Conservation (phyloP, 1,284 basidiomycete species). For the Cryptococcus maquisensis region DNA sequence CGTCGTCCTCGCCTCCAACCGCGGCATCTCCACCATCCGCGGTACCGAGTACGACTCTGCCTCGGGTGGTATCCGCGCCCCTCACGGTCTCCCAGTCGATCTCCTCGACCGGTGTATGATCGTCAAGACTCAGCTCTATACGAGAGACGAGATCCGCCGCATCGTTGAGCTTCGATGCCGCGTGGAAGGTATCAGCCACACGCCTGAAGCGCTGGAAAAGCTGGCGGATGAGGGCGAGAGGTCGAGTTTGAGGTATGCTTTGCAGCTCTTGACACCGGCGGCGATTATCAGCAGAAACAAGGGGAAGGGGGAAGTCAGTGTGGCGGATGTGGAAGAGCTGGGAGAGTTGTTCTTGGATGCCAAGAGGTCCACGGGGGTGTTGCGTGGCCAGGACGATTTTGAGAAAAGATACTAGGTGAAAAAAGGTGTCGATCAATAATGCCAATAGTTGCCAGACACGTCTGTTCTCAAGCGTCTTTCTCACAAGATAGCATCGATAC, state of each 20-base stretch:
- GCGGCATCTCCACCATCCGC: conserved; percentile 84
- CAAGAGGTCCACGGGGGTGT: conserved; percentile 53
- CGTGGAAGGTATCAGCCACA: conserved; percentile 78
- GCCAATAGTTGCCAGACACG: background rate
- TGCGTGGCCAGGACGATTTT: conserved; percentile 32
- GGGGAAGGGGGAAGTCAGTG: conserved; percentile 73
- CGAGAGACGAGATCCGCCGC: conserved; percentile 76
- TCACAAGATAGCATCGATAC: too few species aligned
- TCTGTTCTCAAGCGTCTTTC: too few species aligned
- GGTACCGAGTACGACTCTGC: conserved; percentile 64
- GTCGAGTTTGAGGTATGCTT: conserved; percentile 83
- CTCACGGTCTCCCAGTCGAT: conserved; percentile 93
- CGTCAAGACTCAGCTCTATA: conserved; percentile 85
- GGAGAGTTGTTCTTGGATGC: conserved; percentile 92
- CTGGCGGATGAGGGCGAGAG: conserved; percentile 78
- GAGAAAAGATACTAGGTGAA: conserved; percentile 25
- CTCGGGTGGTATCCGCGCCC: conserved; percentile 73
- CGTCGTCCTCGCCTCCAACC: conserved; percentile 93
- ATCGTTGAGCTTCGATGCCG: conserved; percentile 82
- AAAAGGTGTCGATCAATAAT: background rate
- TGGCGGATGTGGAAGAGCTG: conserved; percentile 87
- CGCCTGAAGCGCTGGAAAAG: conserved; percentile 70
- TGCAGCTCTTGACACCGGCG: conserved; percentile 87
- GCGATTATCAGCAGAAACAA: conserved; percentile 77
- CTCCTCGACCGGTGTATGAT: conserved; percentile 95